Conservation (phyloP, 768 basidiomycete genomes). For the Wakefieldia striispora region DNA sequence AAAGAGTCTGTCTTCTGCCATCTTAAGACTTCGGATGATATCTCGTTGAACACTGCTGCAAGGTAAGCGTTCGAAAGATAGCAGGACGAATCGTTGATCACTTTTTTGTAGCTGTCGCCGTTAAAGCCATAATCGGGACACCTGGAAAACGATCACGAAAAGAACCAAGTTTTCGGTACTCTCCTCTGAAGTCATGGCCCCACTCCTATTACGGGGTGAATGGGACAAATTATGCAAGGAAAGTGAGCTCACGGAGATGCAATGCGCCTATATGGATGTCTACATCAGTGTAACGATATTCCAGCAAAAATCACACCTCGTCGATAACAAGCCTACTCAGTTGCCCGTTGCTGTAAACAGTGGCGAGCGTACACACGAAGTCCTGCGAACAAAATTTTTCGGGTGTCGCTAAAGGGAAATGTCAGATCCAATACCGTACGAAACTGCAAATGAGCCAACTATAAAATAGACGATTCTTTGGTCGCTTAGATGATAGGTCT, state of each 20-base stretch:
- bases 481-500: conserved; percentile 60
- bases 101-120: conserved; percentile 76
- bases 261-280: conserved; percentile 59
- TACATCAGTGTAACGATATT: conserved; percentile 1
- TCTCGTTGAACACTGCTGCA: conserved; percentile 65
- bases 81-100: conserved; percentile 23
- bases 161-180: conserved; percentile 68
- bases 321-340: conserved; percentile 79
- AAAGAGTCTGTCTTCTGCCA: conserved; percentile 55
- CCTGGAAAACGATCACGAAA: conserved; percentile 65
- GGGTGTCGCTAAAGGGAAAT: conserved; percentile 59
- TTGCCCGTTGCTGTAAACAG: conserved; percentile 50
- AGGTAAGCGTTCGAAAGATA: conserved; percentile 2
- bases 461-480: conserved; percentile 64
- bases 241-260: conserved; percentile 62
- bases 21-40: conserved; percentile 63
- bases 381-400: conserved; percentile 63
- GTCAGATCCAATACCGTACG: not conserved
- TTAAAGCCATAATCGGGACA: conserved; percentile 86
- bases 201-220: conserved; percentile 56
- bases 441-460: conserved; percentile 41
- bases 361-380: conserved; percentile 49
- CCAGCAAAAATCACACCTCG: conserved; percentile 48
- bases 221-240: not conserved
- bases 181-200: conserved; percentile 78